Conservation (phyloP, 192 early-diverging fungal species). For the Coemansia sp. region DNA sequence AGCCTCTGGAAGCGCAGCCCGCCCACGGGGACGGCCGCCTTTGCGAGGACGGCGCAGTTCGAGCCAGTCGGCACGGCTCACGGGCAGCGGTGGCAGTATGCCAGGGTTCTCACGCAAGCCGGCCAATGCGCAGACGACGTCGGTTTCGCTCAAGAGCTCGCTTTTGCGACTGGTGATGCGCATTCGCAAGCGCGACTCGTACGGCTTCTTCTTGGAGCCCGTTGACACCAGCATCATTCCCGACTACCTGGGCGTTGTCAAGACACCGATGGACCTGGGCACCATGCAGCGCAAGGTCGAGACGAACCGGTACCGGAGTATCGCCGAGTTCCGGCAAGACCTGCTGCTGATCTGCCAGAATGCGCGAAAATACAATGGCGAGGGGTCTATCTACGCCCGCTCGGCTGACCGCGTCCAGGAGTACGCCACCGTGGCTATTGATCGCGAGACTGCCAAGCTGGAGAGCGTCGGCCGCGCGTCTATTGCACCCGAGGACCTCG, state of each 20-base stretch:
- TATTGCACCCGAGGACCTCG: constrained; percentile 1
- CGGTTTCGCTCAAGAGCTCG: constrained; percentile 61
- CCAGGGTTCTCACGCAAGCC: constrained; percentile 10
- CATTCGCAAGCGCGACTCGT: constrained; percentile 78
- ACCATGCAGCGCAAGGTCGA: constrained; percentile 84
- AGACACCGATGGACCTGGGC: constrained; percentile 88
- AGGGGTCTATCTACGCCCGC: constrained; percentile 79
- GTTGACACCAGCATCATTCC: constrained; percentile 76
- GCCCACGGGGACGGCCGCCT: constrained; percentile 42
- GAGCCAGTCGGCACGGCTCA: constrained; percentile 6
- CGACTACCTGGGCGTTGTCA: constrained; percentile 83
- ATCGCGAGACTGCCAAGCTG: constrained; percentile 58
- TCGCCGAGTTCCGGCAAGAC: constrained; percentile 75
- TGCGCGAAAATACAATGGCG: constrained; percentile 82
- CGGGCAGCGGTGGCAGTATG: neutral
- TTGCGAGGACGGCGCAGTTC: constrained; percentile 28
- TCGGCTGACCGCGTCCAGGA: constrained; percentile 77
- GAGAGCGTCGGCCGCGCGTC: constrained; percentile 40
- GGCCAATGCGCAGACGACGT: constrained; percentile 18
- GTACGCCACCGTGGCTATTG: constrained; percentile 73
- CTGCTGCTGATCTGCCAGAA: constrained; percentile 80
- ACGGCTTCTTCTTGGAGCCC: constrained; percentile 87
- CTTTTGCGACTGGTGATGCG: constrained; percentile 65
- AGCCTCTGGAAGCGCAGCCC: neutral
- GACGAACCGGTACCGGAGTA: constrained; percentile 61